Conservation (phyloP, 2,329 filamentous ascomycete genomes). For the Rugonectria rugulosa region DNA sequence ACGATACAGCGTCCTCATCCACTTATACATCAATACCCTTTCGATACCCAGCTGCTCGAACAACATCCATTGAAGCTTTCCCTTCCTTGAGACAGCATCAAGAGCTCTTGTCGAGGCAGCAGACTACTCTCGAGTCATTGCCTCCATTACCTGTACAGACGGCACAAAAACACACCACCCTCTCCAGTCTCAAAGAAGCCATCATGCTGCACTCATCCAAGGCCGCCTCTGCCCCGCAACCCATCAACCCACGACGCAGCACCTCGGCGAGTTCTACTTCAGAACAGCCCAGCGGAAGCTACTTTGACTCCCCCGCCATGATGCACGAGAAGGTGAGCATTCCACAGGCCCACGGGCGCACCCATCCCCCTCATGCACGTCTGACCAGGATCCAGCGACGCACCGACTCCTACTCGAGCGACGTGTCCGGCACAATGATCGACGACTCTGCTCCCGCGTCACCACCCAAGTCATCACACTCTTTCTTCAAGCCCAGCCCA, state of each 20-base stretch:
- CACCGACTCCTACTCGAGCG: constrained; percentile 42
- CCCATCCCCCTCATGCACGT: background rate
- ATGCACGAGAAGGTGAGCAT: constrained; percentile 36
- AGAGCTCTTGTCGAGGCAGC: too few relatives aligned
- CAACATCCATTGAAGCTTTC: too few relatives aligned
- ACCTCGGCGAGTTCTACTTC: constrained; percentile 30
- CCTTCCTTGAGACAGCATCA: too few relatives aligned
- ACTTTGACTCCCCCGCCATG: constrained; percentile 33
- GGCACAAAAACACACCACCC: constrained; percentile 3
- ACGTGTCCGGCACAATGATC: constrained; percentile 29
- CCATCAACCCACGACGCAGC: constrained; percentile 19
- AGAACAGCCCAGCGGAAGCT: constrained; percentile 27
- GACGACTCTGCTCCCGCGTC: constrained; percentile 37
- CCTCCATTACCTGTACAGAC: background rate
- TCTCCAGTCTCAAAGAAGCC: constrained; percentile 14
- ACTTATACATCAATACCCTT: too few relatives aligned
- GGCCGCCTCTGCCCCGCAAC: constrained; percentile 19
- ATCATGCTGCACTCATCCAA: constrained; percentile 16
- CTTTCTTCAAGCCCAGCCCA: constrained; percentile 47
- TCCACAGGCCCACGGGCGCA: background rate
- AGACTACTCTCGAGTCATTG: too few relatives aligned
- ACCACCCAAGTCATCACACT: constrained; percentile 43
- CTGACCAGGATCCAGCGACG: constrained; percentile 37
- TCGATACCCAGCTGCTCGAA: too few relatives aligned
- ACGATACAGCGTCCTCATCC: too few relatives aligned